Conservation (phyloP, 2,329 filamentous ascomycete genomes). For the Xylaria sp. region DNA sequence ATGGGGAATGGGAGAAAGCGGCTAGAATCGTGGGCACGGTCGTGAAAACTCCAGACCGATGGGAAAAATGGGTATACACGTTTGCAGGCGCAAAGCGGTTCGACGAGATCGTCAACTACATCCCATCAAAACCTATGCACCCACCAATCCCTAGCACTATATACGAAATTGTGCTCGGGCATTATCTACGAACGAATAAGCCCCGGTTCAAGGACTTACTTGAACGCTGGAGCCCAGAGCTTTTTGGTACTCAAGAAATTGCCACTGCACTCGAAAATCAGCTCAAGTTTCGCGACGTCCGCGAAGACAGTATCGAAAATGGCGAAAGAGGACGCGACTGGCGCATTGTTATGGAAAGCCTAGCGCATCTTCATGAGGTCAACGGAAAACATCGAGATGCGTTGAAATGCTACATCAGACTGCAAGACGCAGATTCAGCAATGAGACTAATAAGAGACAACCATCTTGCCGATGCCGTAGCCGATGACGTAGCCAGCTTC, state of each 20-base stretch:
- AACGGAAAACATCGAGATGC: constrained; percentile 86
- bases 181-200: constrained; percentile 86
- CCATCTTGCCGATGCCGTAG: constrained; percentile 88
- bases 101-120: constrained; percentile 87
- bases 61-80: constrained; percentile 96
- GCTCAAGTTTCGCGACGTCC: constrained; percentile 78
- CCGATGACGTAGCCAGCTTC: constrained; percentile 89
- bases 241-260: constrained; percentile 83
- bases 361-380: constrained; percentile 86
- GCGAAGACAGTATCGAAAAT: constrained; percentile 79
- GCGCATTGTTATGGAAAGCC: constrained; percentile 85
- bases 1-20: constrained; percentile 79
- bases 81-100: constrained; percentile 89
- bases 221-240: constrained; percentile 83
- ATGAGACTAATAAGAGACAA: constrained; percentile 88
- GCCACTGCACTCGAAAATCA: constrained; percentile 84
- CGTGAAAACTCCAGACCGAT: constrained; percentile 79
- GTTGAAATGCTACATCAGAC: constrained; percentile 85
- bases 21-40: constrained; percentile 86
- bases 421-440: constrained; percentile 91
- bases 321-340: constrained; percentile 82
- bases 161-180: constrained; percentile 88
- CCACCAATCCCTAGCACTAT: constrained; percentile 83
- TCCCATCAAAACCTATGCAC: constrained; percentile 80
- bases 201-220: constrained; percentile 80